Conservation (phyloP, 176 grass and related monocot genomes). For the Saccharum spontaneum region DNA sequence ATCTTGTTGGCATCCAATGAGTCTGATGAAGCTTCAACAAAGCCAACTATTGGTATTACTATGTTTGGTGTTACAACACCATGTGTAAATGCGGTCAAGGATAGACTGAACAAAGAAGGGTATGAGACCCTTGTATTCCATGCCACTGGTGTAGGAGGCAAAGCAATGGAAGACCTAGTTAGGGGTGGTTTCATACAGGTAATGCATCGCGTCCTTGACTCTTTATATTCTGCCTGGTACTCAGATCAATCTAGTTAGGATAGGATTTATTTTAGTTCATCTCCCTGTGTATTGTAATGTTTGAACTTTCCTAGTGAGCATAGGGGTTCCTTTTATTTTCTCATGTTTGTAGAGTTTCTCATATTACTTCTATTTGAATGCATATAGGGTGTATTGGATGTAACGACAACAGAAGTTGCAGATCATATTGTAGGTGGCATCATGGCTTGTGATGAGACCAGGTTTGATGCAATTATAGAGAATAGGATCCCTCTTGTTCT, state of each 20-base stretch:
- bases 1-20: constrained; percentile 50
- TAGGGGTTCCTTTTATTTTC: background rate
- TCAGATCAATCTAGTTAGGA: background rate
- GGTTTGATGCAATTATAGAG: constrained; percentile 82
- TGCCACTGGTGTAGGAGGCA: constrained; percentile 92
- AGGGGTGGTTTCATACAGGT: constrained; percentile 86
- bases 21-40: constrained; percentile 48
- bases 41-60: constrained; percentile 76
- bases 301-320: constrained; percentile 17
- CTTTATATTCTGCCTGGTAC: constrained; percentile 14
- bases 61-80: constrained; percentile 96
- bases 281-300: background rate
- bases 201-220: background rate
- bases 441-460: constrained; percentile 78
- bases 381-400: constrained; percentile 77
- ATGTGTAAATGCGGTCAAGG: constrained; percentile 76
- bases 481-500: constrained; percentile 85
- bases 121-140: constrained; percentile 96
- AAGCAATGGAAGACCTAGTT: constrained; percentile 96
- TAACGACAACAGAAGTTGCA: constrained; percentile 97
- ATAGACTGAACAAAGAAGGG: constrained; percentile 73
- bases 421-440: constrained; percentile 88
- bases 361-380: constrained; percentile 37
- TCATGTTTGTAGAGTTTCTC: constrained; percentile 15
- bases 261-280: background rate